Base-by-base conservation (phyloP, 2,329 filamentous ascomycete genomes). In the Claviceps arundinis region DNA sequence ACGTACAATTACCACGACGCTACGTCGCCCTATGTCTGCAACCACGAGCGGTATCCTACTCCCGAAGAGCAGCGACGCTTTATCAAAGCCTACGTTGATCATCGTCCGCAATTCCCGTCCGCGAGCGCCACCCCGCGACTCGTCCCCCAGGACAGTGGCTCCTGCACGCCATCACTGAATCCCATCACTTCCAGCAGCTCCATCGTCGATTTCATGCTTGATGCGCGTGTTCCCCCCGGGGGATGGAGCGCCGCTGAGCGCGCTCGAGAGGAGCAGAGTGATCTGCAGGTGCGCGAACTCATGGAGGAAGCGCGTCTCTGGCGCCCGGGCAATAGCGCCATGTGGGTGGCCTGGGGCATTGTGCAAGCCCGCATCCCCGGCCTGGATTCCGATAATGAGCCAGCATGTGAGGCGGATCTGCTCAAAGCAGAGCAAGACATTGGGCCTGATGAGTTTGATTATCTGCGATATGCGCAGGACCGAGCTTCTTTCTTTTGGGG, bases 271-370 rank as follows among this genome's bases (percentile, higher is more conserved):
- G 79, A 82, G 54, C 73, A 75, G 46, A 73, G 78, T 5, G 88
- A 95, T 50, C 68, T 73, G 40, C 80, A 85, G 60, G 76, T 94
- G 5, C 73, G 80, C 48, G 77, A 81, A 50, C 73, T 98, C 30
- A 72, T 93, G 62, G 79, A 84, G 42, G 89, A 97, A 69, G 83
- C 88, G 2, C 75, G 82, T 16, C 73, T 95, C 46, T 98, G 93
- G 93, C 81, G 93, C 3, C 74, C 87, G 0, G 87, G 89, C 41
- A 95, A 93, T 68, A 89, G 85, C 38, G 89, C 88, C 2, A 81
- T 87, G 69, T 98, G 93, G 93, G 81, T 94, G 24, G 87, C 89
- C 1, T 98, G 93, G 93, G 93, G 93, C 24, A 88, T 97, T 56
- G 86, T 98, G 50, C 93, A 98, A 69, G 91, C 93, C 47, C 90